Conservation (phyloP, 805 yeast genomes). For the Gaillardinia entomophila region DNA sequence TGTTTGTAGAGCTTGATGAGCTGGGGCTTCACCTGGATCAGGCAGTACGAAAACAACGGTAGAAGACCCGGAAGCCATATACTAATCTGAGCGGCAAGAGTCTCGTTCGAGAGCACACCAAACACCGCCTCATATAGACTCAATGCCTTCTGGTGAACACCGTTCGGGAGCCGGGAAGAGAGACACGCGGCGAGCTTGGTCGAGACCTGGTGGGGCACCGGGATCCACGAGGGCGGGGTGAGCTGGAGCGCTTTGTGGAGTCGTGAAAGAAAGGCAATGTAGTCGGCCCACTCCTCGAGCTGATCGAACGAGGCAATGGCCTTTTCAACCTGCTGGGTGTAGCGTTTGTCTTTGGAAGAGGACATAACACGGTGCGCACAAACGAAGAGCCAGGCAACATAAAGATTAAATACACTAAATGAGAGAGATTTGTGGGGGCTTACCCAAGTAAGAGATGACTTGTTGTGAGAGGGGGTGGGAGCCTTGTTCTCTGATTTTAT, state of each 20-base stretch:
- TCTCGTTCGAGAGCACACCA: conserved; percentile 50
- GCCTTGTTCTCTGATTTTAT: no score
- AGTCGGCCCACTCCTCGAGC: conserved; percentile 97
- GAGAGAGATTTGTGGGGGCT: no score
- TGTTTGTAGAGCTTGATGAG: conserved; percentile 59
- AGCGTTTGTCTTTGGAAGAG: conserved; percentile 56
- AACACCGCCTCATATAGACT: conserved; percentile 72
- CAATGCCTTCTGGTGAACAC: conserved; percentile 88
- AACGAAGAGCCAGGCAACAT: no score
- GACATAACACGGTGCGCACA: no score
- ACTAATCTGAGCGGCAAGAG: conserved; percentile 50
- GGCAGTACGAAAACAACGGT: conserved; percentile 82
- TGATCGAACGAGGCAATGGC: conserved; percentile 72
- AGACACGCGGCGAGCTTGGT: conserved; percentile 72
- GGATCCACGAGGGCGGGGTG: conserved; percentile 47
- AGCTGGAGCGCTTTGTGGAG: conserved; percentile 61
- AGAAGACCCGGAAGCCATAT: conserved; percentile 92
- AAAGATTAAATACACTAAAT: no score
- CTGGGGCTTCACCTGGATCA: conserved; percentile 81
- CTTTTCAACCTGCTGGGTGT: conserved; percentile 60
- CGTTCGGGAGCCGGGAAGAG: conserved; percentile 80
- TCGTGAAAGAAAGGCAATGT: conserved; percentile 80
- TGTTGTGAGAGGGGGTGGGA: no score
- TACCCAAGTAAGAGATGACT: no score
- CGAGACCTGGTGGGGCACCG: conserved; percentile 61